Base-by-base conservation (phyloP, 345 rosid genomes). In the Sapria himalayana region DNA sequence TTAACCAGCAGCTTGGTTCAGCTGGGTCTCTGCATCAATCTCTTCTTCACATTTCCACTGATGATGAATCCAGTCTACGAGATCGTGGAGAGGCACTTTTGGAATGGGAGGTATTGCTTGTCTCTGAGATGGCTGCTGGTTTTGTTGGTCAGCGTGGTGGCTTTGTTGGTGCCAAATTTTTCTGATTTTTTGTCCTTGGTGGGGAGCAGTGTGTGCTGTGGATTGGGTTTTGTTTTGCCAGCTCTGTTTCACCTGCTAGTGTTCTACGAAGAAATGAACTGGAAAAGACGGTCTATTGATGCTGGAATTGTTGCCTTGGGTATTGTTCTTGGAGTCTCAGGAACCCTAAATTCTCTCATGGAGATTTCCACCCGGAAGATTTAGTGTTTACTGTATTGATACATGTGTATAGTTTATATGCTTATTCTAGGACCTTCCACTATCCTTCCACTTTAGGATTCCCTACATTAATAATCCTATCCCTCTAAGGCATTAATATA, bases 31-130 rank as follows among this genome's bases (percentile, higher is more conserved):
- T 86, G 89, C 48, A 39, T 78, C 17, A 78, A 81, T 59, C 73
- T 86, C 21, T 81, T 81, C 49, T 86, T 86, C 57, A 73, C 94
- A 19, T 86, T 85, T 60, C 97, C 92, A 0, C 47, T 86, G 66
- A 78, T 81, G 92, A 81, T 86, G 94, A 59, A 81, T 46, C 94
- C 94, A 0, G 92, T 86, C 7, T 81, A 75, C 48, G 94, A 81
- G 70, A 74, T 78, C 1, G 60, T 76, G 15, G 92, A 86, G 72
- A 63, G 94, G 59, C 67, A 81, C 17, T 60, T 72, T 41, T 46
- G 68, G 38, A 40, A 56, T 15, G 94, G 85, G 35, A 56, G 49
- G 34, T 76, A 78, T 33, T 73, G 85, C 60, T 41, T 76, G 37
- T 86, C 94, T 81, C 56, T 72, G 29, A 66, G 97, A 53, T 86